Percentiles rank a stretch among this genome's conserved stretches.
Conservation (phyloP, 2,329 filamentous ascomycete species). For the Fusarium tupiense region DNA sequence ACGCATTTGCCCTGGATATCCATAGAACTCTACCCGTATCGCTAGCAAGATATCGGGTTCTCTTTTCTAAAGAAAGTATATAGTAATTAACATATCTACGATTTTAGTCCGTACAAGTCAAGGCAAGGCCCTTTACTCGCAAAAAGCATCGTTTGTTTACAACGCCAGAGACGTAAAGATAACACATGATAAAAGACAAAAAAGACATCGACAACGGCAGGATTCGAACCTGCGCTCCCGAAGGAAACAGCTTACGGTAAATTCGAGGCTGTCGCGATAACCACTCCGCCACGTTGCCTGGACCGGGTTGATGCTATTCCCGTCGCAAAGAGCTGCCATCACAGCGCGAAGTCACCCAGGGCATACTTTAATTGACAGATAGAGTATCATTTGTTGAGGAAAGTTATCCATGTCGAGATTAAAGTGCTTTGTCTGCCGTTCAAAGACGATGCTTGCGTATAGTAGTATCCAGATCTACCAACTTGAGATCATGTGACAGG, state of each 20-base stretch:
- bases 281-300: constrained; percentile 20
- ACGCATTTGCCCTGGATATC: background rate
- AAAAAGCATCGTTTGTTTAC: background rate
- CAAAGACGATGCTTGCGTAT: background rate
- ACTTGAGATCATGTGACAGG: background rate
- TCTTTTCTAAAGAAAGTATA: background rate
- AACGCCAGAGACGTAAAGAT: background rate
- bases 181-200: background rate
- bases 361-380: background rate
- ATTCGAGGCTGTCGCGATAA: constrained; percentile 11
- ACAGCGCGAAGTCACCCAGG: background rate
- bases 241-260: background rate
- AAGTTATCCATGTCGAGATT: background rate
- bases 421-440: background rate
- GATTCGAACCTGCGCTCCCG: constrained; percentile 21
- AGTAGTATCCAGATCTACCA: background rate
- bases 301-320: background rate
- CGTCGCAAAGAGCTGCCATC: background rate
- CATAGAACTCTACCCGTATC: background rate
- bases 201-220: constrained; percentile 9
- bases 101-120: too few relatives aligned
- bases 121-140: background rate
- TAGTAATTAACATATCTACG: background rate
- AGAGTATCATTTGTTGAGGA: background rate
- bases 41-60: background rate